Conservation (phyloP, 2,329 filamentous ascomycete species). For the Cyclaneusma minus region DNA sequence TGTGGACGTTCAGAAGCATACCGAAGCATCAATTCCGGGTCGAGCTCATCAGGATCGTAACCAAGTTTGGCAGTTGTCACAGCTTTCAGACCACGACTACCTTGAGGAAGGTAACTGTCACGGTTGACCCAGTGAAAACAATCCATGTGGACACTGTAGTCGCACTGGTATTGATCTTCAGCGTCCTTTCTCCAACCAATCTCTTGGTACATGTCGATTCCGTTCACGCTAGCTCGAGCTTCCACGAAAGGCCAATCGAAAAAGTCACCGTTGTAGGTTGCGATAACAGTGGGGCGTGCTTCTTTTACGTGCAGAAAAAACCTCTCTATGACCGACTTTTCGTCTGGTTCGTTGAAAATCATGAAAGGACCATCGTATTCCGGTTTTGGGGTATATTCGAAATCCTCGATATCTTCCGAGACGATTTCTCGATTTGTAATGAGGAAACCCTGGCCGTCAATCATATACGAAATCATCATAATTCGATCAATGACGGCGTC, state of each 20-base stretch:
- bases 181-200: constrained; percentile 92
- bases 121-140: constrained; percentile 98
- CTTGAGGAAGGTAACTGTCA: constrained; percentile 94
- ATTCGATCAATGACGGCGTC: constrained; percentile 90
- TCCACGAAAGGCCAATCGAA: constrained; percentile 99
- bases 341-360: constrained; percentile 95
- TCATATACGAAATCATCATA: constrained; percentile 99
- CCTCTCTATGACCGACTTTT: constrained; percentile 72
- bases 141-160: constrained; percentile 96
- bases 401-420: constrained; percentile 91
- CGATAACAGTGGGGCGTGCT: constrained; percentile 86
- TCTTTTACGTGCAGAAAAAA: constrained; percentile 96
- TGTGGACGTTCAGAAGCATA: constrained; percentile 83
- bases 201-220: constrained; percentile 98
- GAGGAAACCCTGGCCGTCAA: constrained; percentile 91
- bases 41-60: constrained; percentile 94
- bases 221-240: constrained; percentile 77
- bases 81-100: constrained; percentile 91
- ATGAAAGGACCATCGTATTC: constrained; percentile 93
- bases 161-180: constrained; percentile 92
- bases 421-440: constrained; percentile 98
- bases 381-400: constrained; percentile 94
- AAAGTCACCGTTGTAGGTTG: constrained; percentile 99
- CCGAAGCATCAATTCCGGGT: constrained; percentile 93
- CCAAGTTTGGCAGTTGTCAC: constrained; percentile 96